Conservation (phyloP, 2,329 filamentous ascomycete genomes). For the Aspergillus versicolor region DNA sequence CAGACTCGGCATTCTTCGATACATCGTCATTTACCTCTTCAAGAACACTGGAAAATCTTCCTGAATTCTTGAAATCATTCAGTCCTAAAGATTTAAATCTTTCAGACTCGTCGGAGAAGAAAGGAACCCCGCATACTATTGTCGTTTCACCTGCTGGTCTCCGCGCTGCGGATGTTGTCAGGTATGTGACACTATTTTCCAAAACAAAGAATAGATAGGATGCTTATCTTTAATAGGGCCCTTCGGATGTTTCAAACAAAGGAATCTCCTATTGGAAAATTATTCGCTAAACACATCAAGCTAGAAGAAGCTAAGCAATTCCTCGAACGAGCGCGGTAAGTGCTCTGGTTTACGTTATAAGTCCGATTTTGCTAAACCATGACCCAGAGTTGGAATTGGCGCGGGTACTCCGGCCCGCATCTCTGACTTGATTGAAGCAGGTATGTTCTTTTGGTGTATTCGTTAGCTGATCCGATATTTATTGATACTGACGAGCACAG, state of each 20-base stretch:
- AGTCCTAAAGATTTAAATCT: conserved; percentile 59
- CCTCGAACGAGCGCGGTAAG: conserved; percentile 61
- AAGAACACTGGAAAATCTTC: conserved; percentile 70
- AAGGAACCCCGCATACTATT: conserved; percentile 78
- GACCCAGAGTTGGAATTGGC: conserved; percentile 72
- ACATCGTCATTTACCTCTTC: conserved; percentile 70
- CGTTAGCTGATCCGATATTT: not conserved
- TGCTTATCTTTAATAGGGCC: conserved; percentile 48
- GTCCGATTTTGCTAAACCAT: conserved; percentile 4
- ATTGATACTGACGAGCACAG: conserved; percentile 37
- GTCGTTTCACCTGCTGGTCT: conserved; percentile 83
- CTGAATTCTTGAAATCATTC: conserved; percentile 70
- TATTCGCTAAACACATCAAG: conserved; percentile 99
- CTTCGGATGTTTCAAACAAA: conserved; percentile 78
- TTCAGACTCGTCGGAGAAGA: conserved; percentile 64
- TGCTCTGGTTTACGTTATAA: not conserved
- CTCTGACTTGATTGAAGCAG: conserved; percentile 77
- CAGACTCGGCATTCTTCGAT: conserved; percentile 74
- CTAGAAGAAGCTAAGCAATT: conserved; percentile 79
- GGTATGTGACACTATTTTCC: conserved; percentile 47
- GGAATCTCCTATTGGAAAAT: conserved; percentile 75
- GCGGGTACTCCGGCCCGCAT: conserved; percentile 86
- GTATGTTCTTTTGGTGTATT: conserved; percentile 45
- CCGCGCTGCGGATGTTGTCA: conserved; percentile 78
- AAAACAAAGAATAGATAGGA: not conserved